Conservation (phyloP, 2,329 filamentous ascomycete genomes). For the Fusarium graminum region DNA sequence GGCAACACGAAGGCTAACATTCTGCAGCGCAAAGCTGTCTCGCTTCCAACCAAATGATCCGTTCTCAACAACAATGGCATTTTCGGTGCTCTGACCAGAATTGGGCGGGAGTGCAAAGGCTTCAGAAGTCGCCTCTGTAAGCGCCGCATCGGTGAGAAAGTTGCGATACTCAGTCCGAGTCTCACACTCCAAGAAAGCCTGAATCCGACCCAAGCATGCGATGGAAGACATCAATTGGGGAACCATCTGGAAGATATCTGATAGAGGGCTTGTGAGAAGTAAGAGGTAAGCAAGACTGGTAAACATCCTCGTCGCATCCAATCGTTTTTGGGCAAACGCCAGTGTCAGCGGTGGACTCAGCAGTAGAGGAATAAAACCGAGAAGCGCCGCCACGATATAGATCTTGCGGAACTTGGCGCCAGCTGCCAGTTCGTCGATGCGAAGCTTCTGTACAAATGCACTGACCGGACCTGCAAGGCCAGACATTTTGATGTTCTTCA, state of each 20-base stretch:
- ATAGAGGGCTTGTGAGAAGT: conserved; percentile 11
- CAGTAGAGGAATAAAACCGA: conserved; percentile 53
- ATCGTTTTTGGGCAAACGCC: conserved; percentile 43
- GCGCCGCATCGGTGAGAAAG: background rate
- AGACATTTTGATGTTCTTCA: conserved; percentile 53
- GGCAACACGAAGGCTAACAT: conserved; percentile 30
- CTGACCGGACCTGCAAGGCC: conserved; percentile 48
- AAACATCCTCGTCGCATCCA: conserved; percentile 51
- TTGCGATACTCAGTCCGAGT: conserved; percentile 8
- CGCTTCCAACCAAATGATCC: conserved; percentile 47
- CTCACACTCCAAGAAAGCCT: conserved; percentile 10
- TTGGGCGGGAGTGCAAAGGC: background rate
- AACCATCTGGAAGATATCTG: conserved; percentile 9
- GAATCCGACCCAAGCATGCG: conserved; percentile 9
- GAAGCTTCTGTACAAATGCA: conserved; percentile 48
- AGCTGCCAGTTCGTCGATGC: conserved; percentile 48
- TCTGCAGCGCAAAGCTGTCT: conserved; percentile 34
- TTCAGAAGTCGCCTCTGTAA: background rate
- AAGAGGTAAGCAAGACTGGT: conserved; percentile 39
- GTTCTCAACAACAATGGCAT: background rate
- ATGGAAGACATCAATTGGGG: conserved; percentile 15
- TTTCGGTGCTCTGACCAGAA: background rate
- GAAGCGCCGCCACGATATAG: conserved; percentile 38
- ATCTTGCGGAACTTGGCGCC: conserved; percentile 49
- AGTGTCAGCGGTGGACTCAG: conserved; percentile 54